Evolutionary conservation across 2,329 filamentous ascomycete genomes (phyloP), one percentile per base, ranked within the genome.

Genomic region (Exophiala xenobiotica): DNA sequence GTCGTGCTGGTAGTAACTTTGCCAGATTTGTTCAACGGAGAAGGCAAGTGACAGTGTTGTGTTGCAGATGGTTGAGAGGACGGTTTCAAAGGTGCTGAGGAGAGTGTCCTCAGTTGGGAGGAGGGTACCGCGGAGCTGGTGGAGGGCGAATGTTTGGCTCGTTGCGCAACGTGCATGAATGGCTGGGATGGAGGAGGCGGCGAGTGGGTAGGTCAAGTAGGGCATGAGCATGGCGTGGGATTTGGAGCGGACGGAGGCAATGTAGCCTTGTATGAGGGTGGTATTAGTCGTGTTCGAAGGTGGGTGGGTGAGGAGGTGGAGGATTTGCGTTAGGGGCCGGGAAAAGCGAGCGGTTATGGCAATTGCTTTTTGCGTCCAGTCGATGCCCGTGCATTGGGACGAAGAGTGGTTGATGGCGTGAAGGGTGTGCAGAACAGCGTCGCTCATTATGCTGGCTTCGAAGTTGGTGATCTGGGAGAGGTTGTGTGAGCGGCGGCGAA

Each of bases 151-250:
- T 3, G 73, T 72, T 20, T 3, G 66, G 56, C 8, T 54, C 43
- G 46, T 49, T 14, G 33, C 43, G 39, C 45, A 40, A 27, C 14
- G 45, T 14, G 45, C 33, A n/a, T 40, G 23, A 33, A 43, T 41
- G 5, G 26, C 29, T 31, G 39, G 45, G n/a, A 39, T 38, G 18
- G 39, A 26, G 3, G 35, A 7, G 23, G 16, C 4, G 57, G 33
- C 7, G 48, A 51, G 14, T 1, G 75, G 75, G 52, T 77, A 78
- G 54, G 75, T 68, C 22, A 78, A 62, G 54, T 70, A 77, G 2
- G 70, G 68, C 6, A 78, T 66, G 43, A 76, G 61, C 44, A 75
- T 70, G 53, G 68, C 65, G 54, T 78, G 75, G 20, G 55, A 58
- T 3, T 65, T 54, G 1, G 59, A 47, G 1, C 56, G 49, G 5